Evolutionary conservation across 75 land plant genomes (phyloP).

Genomic region (Cunninghamia lanceolata): DNA sequence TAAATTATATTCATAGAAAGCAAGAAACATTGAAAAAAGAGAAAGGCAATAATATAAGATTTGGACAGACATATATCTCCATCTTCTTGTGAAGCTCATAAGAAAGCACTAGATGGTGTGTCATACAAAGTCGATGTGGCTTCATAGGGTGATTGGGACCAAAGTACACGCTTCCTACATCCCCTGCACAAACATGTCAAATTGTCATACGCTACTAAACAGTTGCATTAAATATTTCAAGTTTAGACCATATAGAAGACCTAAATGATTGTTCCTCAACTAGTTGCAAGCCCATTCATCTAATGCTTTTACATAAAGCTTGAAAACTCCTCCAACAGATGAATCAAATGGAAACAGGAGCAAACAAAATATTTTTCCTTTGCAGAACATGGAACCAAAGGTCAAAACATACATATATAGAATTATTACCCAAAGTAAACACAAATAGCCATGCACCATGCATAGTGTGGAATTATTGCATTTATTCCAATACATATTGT

Average conservation of each 20-base stretch:
- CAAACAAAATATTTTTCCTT: background rate
- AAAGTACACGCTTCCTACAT: slow-evolving; percentile 96
- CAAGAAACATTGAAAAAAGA: background rate
- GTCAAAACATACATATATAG: background rate
- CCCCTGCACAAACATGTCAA: slow-evolving; percentile 54
- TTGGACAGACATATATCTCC: slow-evolving; percentile 92
- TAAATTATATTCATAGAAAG: background rate
- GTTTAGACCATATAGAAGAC: background rate
- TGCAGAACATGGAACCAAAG: background rate
- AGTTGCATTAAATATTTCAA: background rate
- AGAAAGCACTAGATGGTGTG: slow-evolving; percentile 94
- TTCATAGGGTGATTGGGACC: slow-evolving; percentile 99
- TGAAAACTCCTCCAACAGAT: background rate
- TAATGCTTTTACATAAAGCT: background rate
- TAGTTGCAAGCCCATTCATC: background rate
- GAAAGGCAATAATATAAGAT: background rate
- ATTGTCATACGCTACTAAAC: background rate
- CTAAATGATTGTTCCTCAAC: background rate
- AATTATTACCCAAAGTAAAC: background rate
- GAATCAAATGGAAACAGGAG: background rate
- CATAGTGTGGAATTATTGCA: background rate
- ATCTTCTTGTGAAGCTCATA: slow-evolving; percentile 96
- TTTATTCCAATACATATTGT: background rate
- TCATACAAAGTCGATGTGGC: slow-evolving; percentile 99
- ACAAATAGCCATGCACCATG: background rate